Conservation (phyloP, 108 stramenopile species). For the Skeletonema marinoi region DNA sequence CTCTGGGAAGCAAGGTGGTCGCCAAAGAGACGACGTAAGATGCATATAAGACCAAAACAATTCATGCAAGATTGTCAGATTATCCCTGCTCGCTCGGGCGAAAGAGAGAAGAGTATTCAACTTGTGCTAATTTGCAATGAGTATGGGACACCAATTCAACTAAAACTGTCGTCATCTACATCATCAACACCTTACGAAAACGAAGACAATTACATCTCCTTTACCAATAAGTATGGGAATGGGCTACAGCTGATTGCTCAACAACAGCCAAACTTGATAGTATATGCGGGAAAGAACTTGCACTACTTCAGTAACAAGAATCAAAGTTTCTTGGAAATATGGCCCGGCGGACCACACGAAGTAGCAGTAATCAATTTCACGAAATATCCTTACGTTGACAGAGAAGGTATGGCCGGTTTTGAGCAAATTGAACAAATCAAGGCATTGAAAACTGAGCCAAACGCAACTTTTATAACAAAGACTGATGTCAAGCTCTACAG, state of each 20-base stretch:
- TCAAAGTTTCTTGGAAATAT: constrained; percentile 32
- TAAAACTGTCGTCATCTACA: constrained; percentile 1
- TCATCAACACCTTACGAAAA: not conserved
- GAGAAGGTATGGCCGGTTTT: not conserved
- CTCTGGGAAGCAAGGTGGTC: constrained; percentile 14
- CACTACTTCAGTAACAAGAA: constrained; percentile 30
- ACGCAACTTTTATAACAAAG: constrained; percentile 24
- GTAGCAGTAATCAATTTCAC: constrained; percentile 6
- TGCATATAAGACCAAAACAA: not conserved
- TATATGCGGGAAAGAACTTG: constrained; percentile 37
- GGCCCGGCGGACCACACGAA: constrained; percentile 40
- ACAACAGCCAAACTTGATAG: constrained; percentile 10
- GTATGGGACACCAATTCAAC: constrained; percentile 23
- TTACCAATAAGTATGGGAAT: constrained; percentile 38
- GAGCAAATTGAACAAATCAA: not conserved
- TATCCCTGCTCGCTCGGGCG: constrained; percentile 15
- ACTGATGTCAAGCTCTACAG: not conserved
- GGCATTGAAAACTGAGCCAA: constrained; percentile 23
- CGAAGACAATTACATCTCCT: not conserved
- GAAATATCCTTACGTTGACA: constrained; percentile 1
- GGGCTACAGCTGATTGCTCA: constrained; percentile 29
- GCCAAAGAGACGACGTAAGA: not conserved
- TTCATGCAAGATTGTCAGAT: constrained; percentile 48
- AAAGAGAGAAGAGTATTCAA: constrained; percentile 5
- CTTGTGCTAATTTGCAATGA: constrained; percentile 42